Evolutionary conservation across 768 basidiomycete species (phyloP), one percentile per base, ranked within the genome.

Genomic region (Trichaptum fuscoviolaceum): DNA sequence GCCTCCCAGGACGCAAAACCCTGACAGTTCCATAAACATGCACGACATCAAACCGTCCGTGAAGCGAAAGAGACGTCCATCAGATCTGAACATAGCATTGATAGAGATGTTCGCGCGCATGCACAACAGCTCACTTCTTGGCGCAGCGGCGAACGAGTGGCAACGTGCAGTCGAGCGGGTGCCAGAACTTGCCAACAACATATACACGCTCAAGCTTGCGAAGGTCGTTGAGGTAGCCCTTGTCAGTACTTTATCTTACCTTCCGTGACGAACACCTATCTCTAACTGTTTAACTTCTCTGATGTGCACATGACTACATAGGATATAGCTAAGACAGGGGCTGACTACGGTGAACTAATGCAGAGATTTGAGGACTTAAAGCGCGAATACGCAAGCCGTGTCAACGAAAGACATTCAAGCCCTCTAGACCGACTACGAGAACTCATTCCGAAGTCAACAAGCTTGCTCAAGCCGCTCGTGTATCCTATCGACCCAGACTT

Each of bases 61-160:
- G 10, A 52, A 52, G 20, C 58, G 18, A 24, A 35, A 35, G n/a
- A 66, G 24, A 59, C 35, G 25, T n/a, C 61, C 57, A 36, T 65
- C 36, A 59, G 65, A 69, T 59, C 70, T 70, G 70, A 57, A 59
- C 26, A 30, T 8, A 2, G 72, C 66, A 36, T 68, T 71, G 1
- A 65, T 69, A 9, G n/a, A 66, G 60, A 70, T 69, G 0, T 73
- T 73, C 57, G n/a, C 66, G 0, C 59, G 52, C n/a, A 57, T 69
- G 36, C 69, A 69, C 3, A 58, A 67, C 61, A 69, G 69, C 20
- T 67, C 70, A 25, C 62, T 70, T 0, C 69, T 73, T 12, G 70
- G 72, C 9, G 12, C 59, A 23, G 27, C 71, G 17, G 68, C 69
- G 7, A 73, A 71, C 26, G 67, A 69, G 17, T 73, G 71, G 71